phyloP scores from a whole-genome alignment of 805 yeast genomes.

The Starmerella bombicola region DNA sequence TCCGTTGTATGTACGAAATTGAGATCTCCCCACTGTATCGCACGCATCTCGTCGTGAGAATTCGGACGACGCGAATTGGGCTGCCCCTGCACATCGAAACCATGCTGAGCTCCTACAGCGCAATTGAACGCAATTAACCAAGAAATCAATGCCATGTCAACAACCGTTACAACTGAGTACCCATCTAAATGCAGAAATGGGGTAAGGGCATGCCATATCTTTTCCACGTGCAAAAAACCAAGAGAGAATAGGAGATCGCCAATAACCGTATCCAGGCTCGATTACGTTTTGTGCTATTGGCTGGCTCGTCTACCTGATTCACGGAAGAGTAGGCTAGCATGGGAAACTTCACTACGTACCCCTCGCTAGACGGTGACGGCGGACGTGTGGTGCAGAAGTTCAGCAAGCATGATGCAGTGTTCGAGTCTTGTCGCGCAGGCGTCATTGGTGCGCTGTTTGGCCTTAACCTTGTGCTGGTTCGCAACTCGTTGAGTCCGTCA shows the following conservation, averaged over 20 bases:
- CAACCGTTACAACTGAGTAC: no score
- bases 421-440: conserved; percentile 38
- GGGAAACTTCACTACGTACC: conserved; percentile 19
- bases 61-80: conserved; percentile 14
- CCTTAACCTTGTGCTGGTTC: conserved; percentile 38
- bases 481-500: conserved; percentile 25
- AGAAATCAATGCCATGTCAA: no score
- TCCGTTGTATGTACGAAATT: conserved; percentile 92
- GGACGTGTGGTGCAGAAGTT: conserved; percentile 34
- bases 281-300: conserved; percentile 14
- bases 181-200: no score
- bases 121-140: no score
- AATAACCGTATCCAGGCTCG: no score
- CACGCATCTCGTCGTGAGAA: conserved; percentile 31
- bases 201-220: no score
- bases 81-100: no score
- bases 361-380: conserved; percentile 21
- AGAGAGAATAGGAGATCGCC: no score
- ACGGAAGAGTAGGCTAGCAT: not conserved
- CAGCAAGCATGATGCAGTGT: conserved; percentile 45
- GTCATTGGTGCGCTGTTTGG: conserved; percentile 37
- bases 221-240: no score
- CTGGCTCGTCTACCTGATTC: not conserved
- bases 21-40: conserved; percentile 54
- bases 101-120: no score